Evolutionary conservation across 202 grass and related monocot species (phyloP).

Genomic region (Sporobolus alterniflorus): DNA sequence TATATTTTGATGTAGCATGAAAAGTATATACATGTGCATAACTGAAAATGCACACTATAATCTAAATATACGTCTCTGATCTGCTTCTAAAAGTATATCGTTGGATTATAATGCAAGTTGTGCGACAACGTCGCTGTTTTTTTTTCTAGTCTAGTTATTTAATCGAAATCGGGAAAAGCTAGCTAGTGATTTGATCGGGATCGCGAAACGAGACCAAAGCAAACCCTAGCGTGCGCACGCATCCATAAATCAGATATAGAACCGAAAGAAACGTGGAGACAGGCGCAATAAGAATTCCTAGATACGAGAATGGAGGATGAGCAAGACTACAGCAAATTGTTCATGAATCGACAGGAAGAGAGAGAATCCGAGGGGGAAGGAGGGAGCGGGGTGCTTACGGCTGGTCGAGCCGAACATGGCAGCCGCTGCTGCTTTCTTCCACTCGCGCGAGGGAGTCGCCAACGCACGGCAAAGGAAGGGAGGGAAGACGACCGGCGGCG

Average conservation of each 20-base stretch:
- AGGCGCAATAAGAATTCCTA: neutral
- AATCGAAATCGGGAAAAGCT: neutral
- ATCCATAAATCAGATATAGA: neutral
- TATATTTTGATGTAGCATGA: no score
- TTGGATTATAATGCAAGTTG: no score
- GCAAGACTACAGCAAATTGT: neutral
- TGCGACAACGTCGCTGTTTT: no score
- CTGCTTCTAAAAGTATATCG: no score
- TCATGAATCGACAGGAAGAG: neutral
- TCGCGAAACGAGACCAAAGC: neutral
- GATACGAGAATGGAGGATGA: neutral
- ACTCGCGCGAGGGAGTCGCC: neutral
- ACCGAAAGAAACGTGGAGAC: neutral
- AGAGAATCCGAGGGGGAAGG: neutral
- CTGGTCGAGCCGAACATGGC: slow-evolving; percentile 79
- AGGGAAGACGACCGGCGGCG: no score
- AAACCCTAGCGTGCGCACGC: slow-evolving; percentile 2
- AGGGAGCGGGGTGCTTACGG: slow-evolving; percentile 44
- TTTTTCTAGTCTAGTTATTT: no score
- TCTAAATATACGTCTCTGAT: no score
- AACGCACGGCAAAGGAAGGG: no score
- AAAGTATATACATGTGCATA: no score
- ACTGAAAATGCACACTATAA: no score
- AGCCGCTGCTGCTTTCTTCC: neutral
- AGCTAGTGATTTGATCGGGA: neutral